Conservation (phyloP, 192 early-diverging fungal genomes). For the Podila clonocystis region DNA sequence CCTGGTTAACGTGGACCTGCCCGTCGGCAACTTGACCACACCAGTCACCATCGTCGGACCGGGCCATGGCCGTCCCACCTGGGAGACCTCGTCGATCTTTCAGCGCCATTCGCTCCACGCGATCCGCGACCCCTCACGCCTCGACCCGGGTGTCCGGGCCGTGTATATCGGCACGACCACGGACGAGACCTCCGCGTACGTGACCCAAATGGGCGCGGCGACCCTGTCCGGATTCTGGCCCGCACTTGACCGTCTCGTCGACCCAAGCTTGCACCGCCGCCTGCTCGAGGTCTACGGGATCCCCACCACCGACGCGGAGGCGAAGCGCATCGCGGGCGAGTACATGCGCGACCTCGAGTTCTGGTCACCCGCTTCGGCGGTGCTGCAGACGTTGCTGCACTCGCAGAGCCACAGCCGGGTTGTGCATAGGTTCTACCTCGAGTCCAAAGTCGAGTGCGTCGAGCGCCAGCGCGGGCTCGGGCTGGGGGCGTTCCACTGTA, state of each 20-base stretch:
- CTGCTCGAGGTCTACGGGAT: slow-evolving; percentile 18
- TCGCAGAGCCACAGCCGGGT: too few species aligned
- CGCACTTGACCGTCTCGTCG: not conserved
- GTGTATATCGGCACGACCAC: slow-evolving; percentile 13
- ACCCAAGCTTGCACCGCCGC: not conserved
- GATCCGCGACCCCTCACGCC: slow-evolving; percentile 4
- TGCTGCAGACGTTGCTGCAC: too few species aligned
- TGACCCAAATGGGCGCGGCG: slow-evolving; percentile 8
- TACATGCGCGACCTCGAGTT: too few species aligned
- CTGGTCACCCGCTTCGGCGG: too few species aligned
- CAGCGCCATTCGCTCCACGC: not conserved
- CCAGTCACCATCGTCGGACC: not conserved
- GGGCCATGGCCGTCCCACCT: not conserved
- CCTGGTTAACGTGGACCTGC: too few species aligned
- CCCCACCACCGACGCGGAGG: slow-evolving; percentile 10
- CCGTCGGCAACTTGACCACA: too few species aligned
- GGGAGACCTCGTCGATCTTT: slow-evolving; percentile 3
- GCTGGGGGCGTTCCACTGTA: too few species aligned
- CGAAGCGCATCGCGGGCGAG: slow-evolving; percentile 13
- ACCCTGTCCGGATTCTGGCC: slow-evolving; percentile 1
- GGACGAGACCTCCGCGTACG: slow-evolving; percentile 15
- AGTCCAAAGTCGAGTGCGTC: too few species aligned
- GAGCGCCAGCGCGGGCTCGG: too few species aligned
- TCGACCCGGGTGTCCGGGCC: slow-evolving; percentile 9
- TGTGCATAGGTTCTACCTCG: too few species aligned